A percentile compares a stretch with the other conserved stretches of the same genome.
phyloP scores from a whole-genome alignment of 2,329 filamentous ascomycete genomes.

The Penicillium frequentans region DNA sequence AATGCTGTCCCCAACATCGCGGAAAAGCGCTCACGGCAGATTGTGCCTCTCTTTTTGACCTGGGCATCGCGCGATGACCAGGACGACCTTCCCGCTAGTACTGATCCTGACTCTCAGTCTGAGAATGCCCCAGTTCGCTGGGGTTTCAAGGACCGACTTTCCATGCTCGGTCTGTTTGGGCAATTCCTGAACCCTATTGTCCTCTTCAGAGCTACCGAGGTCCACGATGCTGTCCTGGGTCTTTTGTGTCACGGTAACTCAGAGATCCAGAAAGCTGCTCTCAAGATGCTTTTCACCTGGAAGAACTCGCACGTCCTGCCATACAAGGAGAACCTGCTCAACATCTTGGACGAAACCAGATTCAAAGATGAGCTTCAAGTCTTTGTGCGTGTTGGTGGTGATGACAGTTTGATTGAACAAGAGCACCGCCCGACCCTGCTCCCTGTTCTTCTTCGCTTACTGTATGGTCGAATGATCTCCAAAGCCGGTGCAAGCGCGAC shows the following conservation, averaged over 20 bases:
- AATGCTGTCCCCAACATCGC: constrained; percentile 71
- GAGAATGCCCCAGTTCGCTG: constrained; percentile 32
- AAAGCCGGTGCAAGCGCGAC: constrained; percentile 75
- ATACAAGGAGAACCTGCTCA: constrained; percentile 83
- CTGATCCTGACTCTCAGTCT: constrained; percentile 13
- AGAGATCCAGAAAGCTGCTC: constrained; percentile 80
- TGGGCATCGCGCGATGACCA: constrained; percentile 65
- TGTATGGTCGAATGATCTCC: constrained; percentile 87
- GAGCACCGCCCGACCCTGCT: constrained; percentile 74
- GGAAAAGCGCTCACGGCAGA: constrained; percentile 78
- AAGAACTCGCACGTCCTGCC: constrained; percentile 72
- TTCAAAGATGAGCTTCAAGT: constrained; percentile 94
- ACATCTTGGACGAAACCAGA: constrained; percentile 82
- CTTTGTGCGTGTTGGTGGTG: constrained; percentile 71
- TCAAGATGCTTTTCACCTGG: constrained; percentile 87
- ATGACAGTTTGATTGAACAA: constrained; percentile 66
- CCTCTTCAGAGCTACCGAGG: constrained; percentile 73
- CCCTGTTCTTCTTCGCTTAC: constrained; percentile 79
- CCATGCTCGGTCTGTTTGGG: constrained; percentile 76
- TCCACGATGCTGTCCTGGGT: constrained; percentile 71
- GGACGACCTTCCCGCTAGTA: constrained; percentile 32
- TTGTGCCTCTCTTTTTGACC: constrained; percentile 82
- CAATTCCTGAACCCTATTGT: constrained; percentile 85
- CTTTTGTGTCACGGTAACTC: constrained; percentile 84
- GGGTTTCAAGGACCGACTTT: constrained; percentile 71